Conservation (phyloP, 768 basidiomycete genomes). For the Pisolithus tinctorius region DNA sequence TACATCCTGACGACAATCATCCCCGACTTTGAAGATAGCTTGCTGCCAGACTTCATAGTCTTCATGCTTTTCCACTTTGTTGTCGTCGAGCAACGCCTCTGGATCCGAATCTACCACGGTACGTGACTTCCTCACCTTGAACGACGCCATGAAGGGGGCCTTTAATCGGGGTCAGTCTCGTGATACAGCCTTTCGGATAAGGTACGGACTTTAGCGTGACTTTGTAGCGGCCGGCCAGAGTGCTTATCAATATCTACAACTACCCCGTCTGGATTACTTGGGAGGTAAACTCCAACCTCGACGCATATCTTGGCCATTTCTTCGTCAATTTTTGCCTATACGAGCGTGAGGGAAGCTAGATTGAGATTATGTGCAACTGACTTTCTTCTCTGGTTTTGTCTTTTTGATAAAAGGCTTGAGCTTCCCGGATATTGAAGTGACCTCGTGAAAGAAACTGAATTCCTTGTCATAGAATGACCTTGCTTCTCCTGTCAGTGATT, state of each 20-base stretch:
- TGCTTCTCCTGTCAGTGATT: constrained; percentile 83
- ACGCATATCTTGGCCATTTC: constrained; percentile 96
- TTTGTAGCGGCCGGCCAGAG: constrained; percentile 92
- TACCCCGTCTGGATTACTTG: constrained; percentile 93
- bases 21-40: constrained; percentile 99
- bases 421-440: constrained; percentile 97
- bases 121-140: constrained; percentile 91
- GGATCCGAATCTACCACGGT: constrained; percentile 62
- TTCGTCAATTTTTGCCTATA: constrained; percentile 95
- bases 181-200: neutral
- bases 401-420: constrained; percentile 94
- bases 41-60: constrained; percentile 93
- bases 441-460: constrained; percentile 92
- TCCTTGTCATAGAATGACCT: constrained; percentile 89
- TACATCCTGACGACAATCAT: constrained; percentile 98
- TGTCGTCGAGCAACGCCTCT: constrained; percentile 65
- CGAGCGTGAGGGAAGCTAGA: neutral
- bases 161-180: constrained; percentile 24
- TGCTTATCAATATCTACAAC: constrained; percentile 98
- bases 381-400: constrained; percentile 96
- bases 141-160: constrained; percentile 99
- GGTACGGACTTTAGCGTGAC: constrained; percentile 81
- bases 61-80: constrained; percentile 46
- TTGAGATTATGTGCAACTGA: constrained; percentile 9
- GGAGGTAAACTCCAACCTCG: constrained; percentile 93